Evolutionary conservation across 768 basidiomycete genomes (phyloP).

Genomic region (Hortiboletus flavorubellus): DNA sequence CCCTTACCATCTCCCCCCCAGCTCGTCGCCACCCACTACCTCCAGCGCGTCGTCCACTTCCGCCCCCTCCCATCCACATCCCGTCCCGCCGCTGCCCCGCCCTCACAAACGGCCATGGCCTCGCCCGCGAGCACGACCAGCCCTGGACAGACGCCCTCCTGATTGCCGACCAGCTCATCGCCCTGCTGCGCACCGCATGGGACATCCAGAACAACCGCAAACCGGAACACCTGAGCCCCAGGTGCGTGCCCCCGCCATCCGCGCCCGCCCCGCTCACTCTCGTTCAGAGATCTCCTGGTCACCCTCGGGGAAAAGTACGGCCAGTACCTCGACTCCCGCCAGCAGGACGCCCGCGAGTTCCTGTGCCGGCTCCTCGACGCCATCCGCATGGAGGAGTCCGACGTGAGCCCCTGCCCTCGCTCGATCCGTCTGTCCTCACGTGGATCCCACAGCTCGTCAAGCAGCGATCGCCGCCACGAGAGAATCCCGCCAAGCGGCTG

Average conservation of each 20-base stretch:
- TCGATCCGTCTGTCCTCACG: neutral
- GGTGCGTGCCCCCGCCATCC: slow-evolving; percentile 41
- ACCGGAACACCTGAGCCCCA: slow-evolving; percentile 60
- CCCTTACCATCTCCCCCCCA: slow-evolving; percentile 22
- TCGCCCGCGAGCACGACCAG: slow-evolving; percentile 49
- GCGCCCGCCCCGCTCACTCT: neutral
- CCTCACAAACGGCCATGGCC: slow-evolving; percentile 58
- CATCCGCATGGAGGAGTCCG: slow-evolving; percentile 92
- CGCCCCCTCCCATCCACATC: slow-evolving; percentile 43
- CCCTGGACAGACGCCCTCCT: slow-evolving; percentile 60
- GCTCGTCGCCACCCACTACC: slow-evolving; percentile 66
- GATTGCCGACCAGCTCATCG: slow-evolving; percentile 65
- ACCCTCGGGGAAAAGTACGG: slow-evolving; percentile 83
- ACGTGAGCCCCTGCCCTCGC: slow-evolving; percentile 46
- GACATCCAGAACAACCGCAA: slow-evolving; percentile 49
- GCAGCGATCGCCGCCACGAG: slow-evolving; percentile 49
- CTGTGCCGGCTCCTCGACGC: slow-evolving; percentile 85
- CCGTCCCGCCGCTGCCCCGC: slow-evolving; percentile 57
- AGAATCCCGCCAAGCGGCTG: slow-evolving; percentile 32
- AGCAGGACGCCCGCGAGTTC: slow-evolving; percentile 96
- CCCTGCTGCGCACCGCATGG: slow-evolving; percentile 62
- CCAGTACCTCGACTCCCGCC: slow-evolving; percentile 91
- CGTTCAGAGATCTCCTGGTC: slow-evolving; percentile 53
- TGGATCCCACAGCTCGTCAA: slow-evolving; percentile 65
- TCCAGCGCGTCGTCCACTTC: slow-evolving; percentile 58